phyloP scores from a whole-genome alignment of 75 land plant genomes.

The Selaginella tamariscina region DNA sequence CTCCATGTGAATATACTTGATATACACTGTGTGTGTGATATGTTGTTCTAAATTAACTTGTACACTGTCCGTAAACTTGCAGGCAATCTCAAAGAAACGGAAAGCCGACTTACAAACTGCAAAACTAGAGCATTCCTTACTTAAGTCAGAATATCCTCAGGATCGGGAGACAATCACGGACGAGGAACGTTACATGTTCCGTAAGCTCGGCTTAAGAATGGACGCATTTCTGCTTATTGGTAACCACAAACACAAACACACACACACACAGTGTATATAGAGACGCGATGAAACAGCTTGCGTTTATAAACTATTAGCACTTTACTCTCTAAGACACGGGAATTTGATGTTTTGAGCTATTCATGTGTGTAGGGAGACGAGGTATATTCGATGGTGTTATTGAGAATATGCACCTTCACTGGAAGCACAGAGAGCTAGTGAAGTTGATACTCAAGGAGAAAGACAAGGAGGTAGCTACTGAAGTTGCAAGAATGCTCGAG shows the following conservation, averaged over 20 bases:
- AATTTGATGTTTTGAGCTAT: slow-evolving; percentile 8
- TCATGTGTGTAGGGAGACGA: slow-evolving; percentile 43
- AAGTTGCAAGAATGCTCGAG: slow-evolving; percentile 55
- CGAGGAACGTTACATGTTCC: slow-evolving; percentile 85
- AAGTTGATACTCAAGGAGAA: slow-evolving; percentile 64
- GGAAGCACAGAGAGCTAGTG: slow-evolving; percentile 81
- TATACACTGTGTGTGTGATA: no score
- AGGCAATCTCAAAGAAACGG: slow-evolving; percentile 51
- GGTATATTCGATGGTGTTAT: slow-evolving; percentile 84
- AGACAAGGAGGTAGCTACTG: slow-evolving; percentile 43
- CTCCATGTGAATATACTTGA: no score
- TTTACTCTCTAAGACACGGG: no score
- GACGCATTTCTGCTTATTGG: slow-evolving; percentile 73
- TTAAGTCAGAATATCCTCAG: slow-evolving; percentile 25
- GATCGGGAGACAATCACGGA: slow-evolving; percentile 70
- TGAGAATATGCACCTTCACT: slow-evolving; percentile 86
- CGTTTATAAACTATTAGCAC: no score
- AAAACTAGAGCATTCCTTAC: slow-evolving; percentile 31
- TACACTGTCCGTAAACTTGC: not conserved
- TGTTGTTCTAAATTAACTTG: no score
- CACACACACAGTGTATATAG: no score
- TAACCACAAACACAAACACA: no score
- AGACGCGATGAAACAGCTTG: no score
- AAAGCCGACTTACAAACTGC: slow-evolving; percentile 45
- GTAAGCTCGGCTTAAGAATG: slow-evolving; percentile 88